Evolutionary conservation across 2,329 filamentous ascomycete genomes (phyloP).

Genomic region (Fusarium redolens): DNA sequence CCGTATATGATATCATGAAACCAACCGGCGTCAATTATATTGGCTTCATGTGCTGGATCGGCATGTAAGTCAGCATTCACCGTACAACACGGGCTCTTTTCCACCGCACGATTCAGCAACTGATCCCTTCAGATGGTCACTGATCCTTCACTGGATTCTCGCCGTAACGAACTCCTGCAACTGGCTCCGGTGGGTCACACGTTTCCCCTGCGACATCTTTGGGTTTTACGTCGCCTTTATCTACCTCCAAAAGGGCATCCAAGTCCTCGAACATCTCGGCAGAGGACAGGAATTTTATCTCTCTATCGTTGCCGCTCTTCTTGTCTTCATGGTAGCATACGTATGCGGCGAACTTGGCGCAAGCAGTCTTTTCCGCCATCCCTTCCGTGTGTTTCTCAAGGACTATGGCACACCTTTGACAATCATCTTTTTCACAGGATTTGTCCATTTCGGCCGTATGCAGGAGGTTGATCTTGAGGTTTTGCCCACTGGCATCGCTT

Average conservation of each 20-base stretch:
- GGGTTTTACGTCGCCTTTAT: slow-evolving; percentile 94
- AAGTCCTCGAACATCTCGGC: slow-evolving; percentile 83
- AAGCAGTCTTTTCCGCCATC: slow-evolving; percentile 78
- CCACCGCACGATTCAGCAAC: neutral
- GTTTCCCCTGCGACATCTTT: slow-evolving; percentile 93
- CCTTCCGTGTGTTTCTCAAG: slow-evolving; percentile 83
- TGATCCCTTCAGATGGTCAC: slow-evolving; percentile 71
- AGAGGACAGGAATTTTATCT: slow-evolving; percentile 77
- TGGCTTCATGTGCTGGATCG: slow-evolving; percentile 92
- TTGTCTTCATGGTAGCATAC: slow-evolving; percentile 83
- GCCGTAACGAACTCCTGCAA: slow-evolving; percentile 90
- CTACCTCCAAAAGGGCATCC: slow-evolving; percentile 90
- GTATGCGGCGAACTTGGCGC: slow-evolving; percentile 77
- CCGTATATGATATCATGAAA: slow-evolving; percentile 88
- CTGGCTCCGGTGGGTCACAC: slow-evolving; percentile 86
- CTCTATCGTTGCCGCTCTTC: slow-evolving; percentile 78
- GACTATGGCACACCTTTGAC: slow-evolving; percentile 89
- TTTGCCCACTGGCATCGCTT: slow-evolving; percentile 80
- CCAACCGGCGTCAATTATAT: slow-evolving; percentile 84
- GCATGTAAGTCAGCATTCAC: slow-evolving; percentile 64
- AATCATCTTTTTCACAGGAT: slow-evolving; percentile 89
- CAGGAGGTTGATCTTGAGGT: slow-evolving; percentile 73
- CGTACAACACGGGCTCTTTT: neutral
- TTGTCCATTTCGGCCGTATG: slow-evolving; percentile 89
- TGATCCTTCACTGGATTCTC: slow-evolving; percentile 86